A percentile compares a stretch with the other conserved stretches of the same genome.
Evolutionary conservation across 2,329 filamentous ascomycete species (phyloP).

Genomic region (Colletotrichum falcatum): DNA sequence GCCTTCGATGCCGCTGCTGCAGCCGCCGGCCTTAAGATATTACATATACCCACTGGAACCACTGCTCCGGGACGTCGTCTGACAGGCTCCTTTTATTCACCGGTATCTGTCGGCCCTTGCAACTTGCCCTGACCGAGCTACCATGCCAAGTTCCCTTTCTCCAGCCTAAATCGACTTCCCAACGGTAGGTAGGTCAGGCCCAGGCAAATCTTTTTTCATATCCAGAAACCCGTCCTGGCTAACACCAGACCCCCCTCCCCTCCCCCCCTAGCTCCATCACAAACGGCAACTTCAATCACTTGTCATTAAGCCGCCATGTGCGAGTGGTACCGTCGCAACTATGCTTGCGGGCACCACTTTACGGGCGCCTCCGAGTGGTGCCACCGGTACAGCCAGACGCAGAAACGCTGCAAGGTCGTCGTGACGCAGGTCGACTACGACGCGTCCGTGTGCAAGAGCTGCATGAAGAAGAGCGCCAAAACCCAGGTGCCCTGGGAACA

Average conservation of each 20-base stretch:
- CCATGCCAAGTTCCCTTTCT: slow-evolving; percentile 33
- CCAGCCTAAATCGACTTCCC: slow-evolving; percentile 31
- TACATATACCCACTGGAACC: slow-evolving; percentile 40
- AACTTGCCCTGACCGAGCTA: slow-evolving; percentile 36
- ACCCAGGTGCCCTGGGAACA: slow-evolving; percentile 36
- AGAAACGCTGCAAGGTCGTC: slow-evolving; percentile 40
- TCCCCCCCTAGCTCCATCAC: slow-evolving; percentile 1
- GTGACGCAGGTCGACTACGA: slow-evolving; percentile 39
- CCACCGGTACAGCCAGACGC: slow-evolving; percentile 39
- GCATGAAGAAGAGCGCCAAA: slow-evolving; percentile 24
- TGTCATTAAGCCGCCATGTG: slow-evolving; percentile 36
- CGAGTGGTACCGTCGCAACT: slow-evolving; percentile 42
- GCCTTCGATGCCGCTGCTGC: slow-evolving; percentile 20
- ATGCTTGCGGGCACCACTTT: slow-evolving; percentile 41
- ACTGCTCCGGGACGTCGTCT: slow-evolving; percentile 35
- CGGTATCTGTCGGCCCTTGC: slow-evolving; percentile 38
- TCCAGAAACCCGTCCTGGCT: background rate
- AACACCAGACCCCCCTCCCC: background rate
- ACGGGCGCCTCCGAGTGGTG: slow-evolving; percentile 41
- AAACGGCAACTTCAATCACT: background rate
- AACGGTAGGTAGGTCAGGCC: slow-evolving; percentile 10
- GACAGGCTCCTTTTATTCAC: slow-evolving; percentile 34
- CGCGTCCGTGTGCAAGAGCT: slow-evolving; percentile 30
- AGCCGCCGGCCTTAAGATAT: slow-evolving; percentile 36
- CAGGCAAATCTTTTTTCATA: background rate